A percentile compares a stretch with the other conserved stretches of the same genome.
These are phyloP conservation scores for Mycogone perniciosa DNA, from an alignment of 2,329 filamentous ascomycete genomes.

Conservation along the genomic window DNA sequence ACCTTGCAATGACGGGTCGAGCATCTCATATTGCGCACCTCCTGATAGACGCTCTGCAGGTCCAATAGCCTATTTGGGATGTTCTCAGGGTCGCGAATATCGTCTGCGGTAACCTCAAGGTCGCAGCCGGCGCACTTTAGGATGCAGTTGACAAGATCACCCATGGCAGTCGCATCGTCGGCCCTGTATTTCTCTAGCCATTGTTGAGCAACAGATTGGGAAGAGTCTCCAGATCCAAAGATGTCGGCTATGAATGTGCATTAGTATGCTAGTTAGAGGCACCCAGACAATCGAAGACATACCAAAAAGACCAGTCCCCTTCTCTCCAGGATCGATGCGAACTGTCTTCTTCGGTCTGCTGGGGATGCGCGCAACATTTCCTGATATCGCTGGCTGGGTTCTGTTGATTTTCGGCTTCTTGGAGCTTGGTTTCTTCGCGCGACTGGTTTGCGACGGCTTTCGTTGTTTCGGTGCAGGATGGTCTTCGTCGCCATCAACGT, in stretches of 20 bases:
- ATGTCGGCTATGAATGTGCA: constrained; percentile 46
- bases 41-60: constrained; percentile 81
- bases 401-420: constrained; percentile 63
- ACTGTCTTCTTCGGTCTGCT: constrained; percentile 52
- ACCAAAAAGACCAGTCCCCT: constrained; percentile 53
- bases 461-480: constrained; percentile 31
- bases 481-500: constrained; percentile 42
- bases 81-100: constrained; percentile 86
- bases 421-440: constrained; percentile 49
- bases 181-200: constrained; percentile 55
- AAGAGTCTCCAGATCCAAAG: constrained; percentile 52
- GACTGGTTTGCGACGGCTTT: constrained; percentile 38
- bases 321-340: constrained; percentile 44
- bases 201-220: constrained; percentile 51
- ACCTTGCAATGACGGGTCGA: not conserved
- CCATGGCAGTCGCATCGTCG: constrained; percentile 48
- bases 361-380: constrained; percentile 39
- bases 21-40: constrained; percentile 37
- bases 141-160: constrained; percentile 61
- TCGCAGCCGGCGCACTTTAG: constrained; percentile 73
- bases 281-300: constrained; percentile 17
- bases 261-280: not conserved
- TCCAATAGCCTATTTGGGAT: constrained; percentile 71
- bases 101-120: constrained; percentile 68
- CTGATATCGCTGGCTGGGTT: constrained; percentile 30